Percentiles rank a stretch among this genome's conserved stretches.
These are phyloP conservation scores for Lumnitzera racemosa DNA, from an alignment of 345 rosid species.

Conservation along the genomic window DNA sequence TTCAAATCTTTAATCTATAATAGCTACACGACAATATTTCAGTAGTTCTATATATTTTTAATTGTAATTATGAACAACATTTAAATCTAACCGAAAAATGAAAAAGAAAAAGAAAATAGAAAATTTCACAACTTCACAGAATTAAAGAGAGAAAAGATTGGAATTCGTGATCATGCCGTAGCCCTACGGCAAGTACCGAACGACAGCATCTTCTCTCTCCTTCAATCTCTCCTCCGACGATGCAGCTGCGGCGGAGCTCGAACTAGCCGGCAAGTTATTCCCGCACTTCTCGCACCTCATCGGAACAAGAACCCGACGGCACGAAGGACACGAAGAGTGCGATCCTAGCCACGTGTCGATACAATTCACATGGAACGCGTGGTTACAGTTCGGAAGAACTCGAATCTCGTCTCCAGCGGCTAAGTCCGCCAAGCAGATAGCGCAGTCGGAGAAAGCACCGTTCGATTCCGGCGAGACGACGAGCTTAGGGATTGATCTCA, in stretches of 20 bases:
- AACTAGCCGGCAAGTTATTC: conserved; percentile 14
- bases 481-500: conserved; percentile 61
- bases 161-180: not conserved
- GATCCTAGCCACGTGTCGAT: conserved; percentile 92
- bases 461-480: conserved; percentile 45
- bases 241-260: conserved; percentile 4
- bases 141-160: not conserved
- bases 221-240: conserved; percentile 3
- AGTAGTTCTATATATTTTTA: too few species aligned
- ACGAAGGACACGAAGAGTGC: conserved; percentile 91
- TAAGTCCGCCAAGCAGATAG: conserved; percentile 72
- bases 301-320: conserved; percentile 36
- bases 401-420: conserved; percentile 70
- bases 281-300: conserved; percentile 29
- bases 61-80: too few species aligned
- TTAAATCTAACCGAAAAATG: too few species aligned
- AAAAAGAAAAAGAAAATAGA: too few species aligned
- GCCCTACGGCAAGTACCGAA: conserved; percentile 6
- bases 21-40: too few species aligned
- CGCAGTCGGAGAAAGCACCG: conserved; percentile 53
- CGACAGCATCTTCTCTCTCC: conserved; percentile 13
- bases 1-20: too few species aligned
- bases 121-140: too few species aligned
- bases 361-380: conserved; percentile 79
- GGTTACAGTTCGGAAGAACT: conserved; percentile 80